Conservation (phyloP, 306 rosid genomes). For the Datisca glomerata region DNA sequence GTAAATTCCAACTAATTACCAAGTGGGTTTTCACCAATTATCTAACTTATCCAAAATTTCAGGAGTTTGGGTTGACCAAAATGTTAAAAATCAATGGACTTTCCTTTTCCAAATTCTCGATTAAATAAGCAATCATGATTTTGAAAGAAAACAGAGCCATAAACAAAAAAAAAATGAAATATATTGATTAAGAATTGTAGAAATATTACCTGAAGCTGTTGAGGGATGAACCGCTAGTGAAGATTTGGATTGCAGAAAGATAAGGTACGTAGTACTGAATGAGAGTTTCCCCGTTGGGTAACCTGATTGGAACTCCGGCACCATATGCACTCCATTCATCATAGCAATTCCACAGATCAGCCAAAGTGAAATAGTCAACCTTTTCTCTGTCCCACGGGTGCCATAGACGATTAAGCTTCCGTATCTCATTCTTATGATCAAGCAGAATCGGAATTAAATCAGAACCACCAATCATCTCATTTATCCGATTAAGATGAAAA, state of each 20-base stretch:
- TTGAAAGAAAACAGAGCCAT: no score
- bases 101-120: no score
- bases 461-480: neutral
- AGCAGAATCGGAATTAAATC: neutral
- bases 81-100: no score
- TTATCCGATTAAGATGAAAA: neutral
- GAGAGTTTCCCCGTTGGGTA: slow-evolving; percentile 61
- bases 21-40: no score
- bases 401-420: slow-evolving; percentile 80
- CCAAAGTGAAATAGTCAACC: slow-evolving; percentile 66
- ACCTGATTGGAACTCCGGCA: slow-evolving; percentile 66
- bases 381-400: slow-evolving; percentile 85
- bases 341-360: slow-evolving; percentile 74
- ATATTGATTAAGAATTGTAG: no score
- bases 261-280: slow-evolving; percentile 94
- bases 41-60: no score
- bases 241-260: slow-evolving; percentile 89
- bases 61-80: no score
- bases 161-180: no score
- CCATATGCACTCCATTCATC: slow-evolving; percentile 98
- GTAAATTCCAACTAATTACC: no score
- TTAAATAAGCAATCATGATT: no score
- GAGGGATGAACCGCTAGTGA: slow-evolving; percentile 43
- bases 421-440: slow-evolving; percentile 40
- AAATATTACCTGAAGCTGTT: slow-evolving; percentile 63